Evolutionary conservation across 1,284 basidiomycete species (phyloP).

Genomic region (Rugosomyces carneus): DNA sequence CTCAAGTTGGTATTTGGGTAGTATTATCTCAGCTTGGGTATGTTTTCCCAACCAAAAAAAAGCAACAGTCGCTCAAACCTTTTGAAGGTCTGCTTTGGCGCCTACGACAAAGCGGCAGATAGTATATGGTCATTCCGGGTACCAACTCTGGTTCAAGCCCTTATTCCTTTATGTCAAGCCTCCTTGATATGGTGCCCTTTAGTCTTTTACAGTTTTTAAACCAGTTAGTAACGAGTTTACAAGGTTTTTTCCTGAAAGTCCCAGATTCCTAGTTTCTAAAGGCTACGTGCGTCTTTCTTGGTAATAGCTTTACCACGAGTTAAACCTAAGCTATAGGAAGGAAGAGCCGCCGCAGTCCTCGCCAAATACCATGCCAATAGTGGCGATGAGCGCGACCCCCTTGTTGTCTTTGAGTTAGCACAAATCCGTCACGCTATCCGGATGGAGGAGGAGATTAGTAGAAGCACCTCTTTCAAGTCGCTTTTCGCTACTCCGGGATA

Average conservation of each 20-base stretch:
- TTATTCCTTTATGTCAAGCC: constrained; percentile 60
- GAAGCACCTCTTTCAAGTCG: constrained; percentile 40
- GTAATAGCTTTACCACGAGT: neutral
- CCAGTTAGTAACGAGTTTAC: constrained; percentile 3
- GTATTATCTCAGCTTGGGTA: constrained; percentile 53
- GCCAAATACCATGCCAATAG: constrained; percentile 61
- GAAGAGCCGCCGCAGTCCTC: constrained; percentile 44
- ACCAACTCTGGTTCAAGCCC: constrained; percentile 62
- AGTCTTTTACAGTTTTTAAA: too few relatives aligned
- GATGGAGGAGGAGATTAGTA: constrained; percentile 46
- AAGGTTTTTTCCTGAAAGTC: constrained; percentile 66
- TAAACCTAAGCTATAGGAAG: constrained; percentile 32
- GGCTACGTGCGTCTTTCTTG: constrained; percentile 37
- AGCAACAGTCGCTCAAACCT: neutral
- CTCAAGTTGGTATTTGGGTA: constrained; percentile 59
- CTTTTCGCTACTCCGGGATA: constrained; percentile 56
- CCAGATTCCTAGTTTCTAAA: constrained; percentile 59
- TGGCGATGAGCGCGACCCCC: constrained; percentile 43
- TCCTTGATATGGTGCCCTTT: constrained; percentile 44
- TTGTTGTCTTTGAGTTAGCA: constrained; percentile 54
- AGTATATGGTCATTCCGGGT: constrained; percentile 62
- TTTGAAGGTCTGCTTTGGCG: constrained; percentile 45
- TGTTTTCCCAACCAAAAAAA: constrained; percentile 11
- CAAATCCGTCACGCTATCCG: constrained; percentile 60
- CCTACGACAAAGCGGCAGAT: constrained; percentile 39